Evolutionary conservation across 768 basidiomycete genomes (phyloP).

Genomic region (Boletus subparvulus): DNA sequence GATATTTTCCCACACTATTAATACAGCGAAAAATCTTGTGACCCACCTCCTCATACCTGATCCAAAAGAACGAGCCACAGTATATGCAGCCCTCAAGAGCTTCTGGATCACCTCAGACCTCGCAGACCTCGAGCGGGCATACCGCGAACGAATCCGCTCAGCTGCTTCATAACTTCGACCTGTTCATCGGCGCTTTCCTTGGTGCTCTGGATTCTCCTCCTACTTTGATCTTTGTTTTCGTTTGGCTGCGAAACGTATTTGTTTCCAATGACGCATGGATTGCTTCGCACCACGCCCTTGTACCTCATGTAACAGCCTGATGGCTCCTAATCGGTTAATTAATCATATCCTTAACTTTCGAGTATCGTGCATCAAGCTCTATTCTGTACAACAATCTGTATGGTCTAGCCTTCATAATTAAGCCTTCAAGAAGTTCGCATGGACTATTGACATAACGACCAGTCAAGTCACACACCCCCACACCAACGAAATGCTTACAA

Average conservation of each 20-base stretch:
- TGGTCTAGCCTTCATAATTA: constrained; percentile 27
- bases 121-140: constrained; percentile 58
- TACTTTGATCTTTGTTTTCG: not conserved
- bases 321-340: not conserved
- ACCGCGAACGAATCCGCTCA: constrained; percentile 50
- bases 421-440: constrained; percentile 84
- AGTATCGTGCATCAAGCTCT: constrained; percentile 1
- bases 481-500: constrained; percentile 49
- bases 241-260: not conserved
- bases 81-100: constrained; percentile 57
- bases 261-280: not conserved
- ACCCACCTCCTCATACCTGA: constrained; percentile 60
- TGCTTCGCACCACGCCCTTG: not conserved
- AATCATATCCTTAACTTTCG: not conserved
- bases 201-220: not conserved
- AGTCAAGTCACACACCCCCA: constrained; percentile 9
- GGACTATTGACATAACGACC: constrained; percentile 49
- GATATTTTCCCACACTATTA: not conserved
- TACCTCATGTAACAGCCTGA: not conserved
- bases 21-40: constrained; percentile 54
- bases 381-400: constrained; percentile 4
- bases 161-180: constrained; percentile 10
- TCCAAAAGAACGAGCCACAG: constrained; percentile 58
- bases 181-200: not conserved
- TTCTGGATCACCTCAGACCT: constrained; percentile 68